These are phyloP conservation scores for Leccinum olivaceoglutinosum DNA, from an alignment of 1,284 basidiomycete species.

Conservation along the genomic window DNA sequence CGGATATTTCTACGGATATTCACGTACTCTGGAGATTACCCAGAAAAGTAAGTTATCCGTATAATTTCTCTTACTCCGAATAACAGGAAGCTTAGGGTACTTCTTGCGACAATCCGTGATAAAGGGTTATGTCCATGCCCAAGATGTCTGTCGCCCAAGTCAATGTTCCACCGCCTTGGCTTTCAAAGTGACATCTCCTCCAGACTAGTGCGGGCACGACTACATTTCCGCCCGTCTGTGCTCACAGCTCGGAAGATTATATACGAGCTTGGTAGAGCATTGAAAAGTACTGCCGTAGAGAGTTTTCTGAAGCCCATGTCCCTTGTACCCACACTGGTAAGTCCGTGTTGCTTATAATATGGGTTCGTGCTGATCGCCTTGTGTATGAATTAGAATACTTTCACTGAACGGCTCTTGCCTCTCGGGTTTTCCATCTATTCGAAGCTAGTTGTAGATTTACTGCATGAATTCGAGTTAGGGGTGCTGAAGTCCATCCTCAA, in stretches of 20 bases:
- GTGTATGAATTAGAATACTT: background rate
- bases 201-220: constrained; percentile 5
- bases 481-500: constrained; percentile 8
- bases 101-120: constrained; percentile 32
- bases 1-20: background rate
- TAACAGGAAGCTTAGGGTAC: constrained; percentile 19
- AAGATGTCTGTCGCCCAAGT: constrained; percentile 26
- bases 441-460: constrained; percentile 3
- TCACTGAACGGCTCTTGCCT: background rate
- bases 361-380: too few relatives aligned
- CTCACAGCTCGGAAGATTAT: background rate
- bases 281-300: background rate
- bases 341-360: background rate
- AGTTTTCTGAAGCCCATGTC: background rate
- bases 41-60: constrained; percentile 1
- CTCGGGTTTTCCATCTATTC: background rate
- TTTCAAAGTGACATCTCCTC: background rate
- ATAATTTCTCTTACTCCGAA: background rate
- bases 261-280: background rate
- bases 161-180: background rate
- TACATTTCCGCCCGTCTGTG: background rate
- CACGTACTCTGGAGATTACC: constrained; percentile 5
- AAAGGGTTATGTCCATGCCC: constrained; percentile 32
- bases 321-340: background rate
- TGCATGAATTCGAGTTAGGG: constrained; percentile 14